Conservation (phyloP, 106 monocot genomes). For the Dendrobium nobile region DNA sequence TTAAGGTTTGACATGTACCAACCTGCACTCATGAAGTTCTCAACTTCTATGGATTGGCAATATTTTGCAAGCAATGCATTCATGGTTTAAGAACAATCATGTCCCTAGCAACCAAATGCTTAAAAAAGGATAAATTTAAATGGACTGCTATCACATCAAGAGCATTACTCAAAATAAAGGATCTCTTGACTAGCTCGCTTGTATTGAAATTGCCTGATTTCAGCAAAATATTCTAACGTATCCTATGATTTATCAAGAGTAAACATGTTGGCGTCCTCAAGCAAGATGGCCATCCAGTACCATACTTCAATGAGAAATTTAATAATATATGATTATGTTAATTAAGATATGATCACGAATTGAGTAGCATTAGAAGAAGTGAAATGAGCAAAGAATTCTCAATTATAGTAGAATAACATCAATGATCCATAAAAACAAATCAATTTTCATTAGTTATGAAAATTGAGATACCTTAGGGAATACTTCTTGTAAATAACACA, state of each 20-base stretch:
- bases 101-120: too few relatives aligned
- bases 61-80: too few relatives aligned
- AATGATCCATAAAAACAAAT: background rate
- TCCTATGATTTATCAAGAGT: too few relatives aligned
- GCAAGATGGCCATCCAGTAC: background rate
- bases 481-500: background rate
- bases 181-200: background rate
- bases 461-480: background rate
- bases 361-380: background rate
- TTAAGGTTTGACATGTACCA: too few relatives aligned
- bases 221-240: too few relatives aligned
- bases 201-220: background rate
- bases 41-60: too few relatives aligned
- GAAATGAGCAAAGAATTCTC: background rate
- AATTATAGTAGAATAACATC: background rate
- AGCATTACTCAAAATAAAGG: too few relatives aligned
- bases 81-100: too few relatives aligned
- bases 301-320: background rate
- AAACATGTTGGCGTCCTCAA: background rate
- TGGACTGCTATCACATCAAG: too few relatives aligned
- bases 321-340: background rate
- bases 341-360: background rate
- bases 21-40: too few relatives aligned
- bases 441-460: background rate
- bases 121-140: too few relatives aligned